Evolutionary conservation across 805 yeast genomes (phyloP).

Genomic region (Pichia kluyveri): DNA sequence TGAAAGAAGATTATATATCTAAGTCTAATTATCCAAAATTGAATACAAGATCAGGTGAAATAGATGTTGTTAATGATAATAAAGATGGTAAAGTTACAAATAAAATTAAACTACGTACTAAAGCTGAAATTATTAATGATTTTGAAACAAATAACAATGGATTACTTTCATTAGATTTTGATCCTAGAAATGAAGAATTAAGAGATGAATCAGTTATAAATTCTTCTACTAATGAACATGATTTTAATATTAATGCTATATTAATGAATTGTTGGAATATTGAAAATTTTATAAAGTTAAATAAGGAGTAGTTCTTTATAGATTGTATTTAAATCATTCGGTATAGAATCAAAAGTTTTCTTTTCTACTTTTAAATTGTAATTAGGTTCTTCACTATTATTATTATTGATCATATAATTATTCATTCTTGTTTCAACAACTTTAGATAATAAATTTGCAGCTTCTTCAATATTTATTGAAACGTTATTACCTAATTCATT

Average conservation of each 20-base stretch:
- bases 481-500: constrained; percentile 18
- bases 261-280: constrained; percentile 2
- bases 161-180: constrained; percentile 3
- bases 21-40: not conserved
- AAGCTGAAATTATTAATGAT: not conserved
- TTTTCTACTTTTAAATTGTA: not conserved
- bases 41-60: not conserved
- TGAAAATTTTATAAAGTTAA: not conserved
- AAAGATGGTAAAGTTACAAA: not conserved
- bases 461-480: constrained; percentile 27
- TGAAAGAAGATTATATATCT: not conserved
- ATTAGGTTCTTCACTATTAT: not conserved
- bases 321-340: not conserved
- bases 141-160: constrained; percentile 1
- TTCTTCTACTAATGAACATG: too few species aligned
- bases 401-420: constrained; percentile 2
- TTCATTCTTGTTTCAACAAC: constrained; percentile 27
- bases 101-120: not conserved
- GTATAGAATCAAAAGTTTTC: not conserved
- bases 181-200: not conserved
- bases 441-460: constrained; percentile 28
- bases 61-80: not conserved
- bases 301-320: not conserved
- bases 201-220: not conserved
- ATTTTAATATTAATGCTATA: not conserved